phyloP scores from a whole-genome alignment of 2,329 filamentous ascomycete species.

The Fusarium sp. region DNA sequence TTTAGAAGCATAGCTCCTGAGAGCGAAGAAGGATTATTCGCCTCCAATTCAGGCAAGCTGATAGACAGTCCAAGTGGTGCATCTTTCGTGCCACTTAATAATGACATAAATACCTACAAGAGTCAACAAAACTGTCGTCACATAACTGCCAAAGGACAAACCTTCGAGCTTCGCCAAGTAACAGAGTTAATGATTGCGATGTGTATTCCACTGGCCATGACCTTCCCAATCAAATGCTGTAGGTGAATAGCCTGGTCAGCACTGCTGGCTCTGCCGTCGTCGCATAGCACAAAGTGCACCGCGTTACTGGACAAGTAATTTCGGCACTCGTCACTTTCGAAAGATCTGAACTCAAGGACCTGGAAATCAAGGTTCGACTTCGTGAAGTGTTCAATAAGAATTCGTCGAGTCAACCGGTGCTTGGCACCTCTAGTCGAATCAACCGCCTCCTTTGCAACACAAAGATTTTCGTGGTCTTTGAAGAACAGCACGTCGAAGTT shows the following conservation, averaged over 20 bases:
- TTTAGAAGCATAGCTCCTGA: background rate
- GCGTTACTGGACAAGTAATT: slow-evolving; percentile 65
- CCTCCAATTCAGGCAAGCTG: background rate
- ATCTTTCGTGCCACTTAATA: slow-evolving; percentile 21
- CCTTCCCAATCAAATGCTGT: slow-evolving; percentile 48
- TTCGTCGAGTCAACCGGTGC: slow-evolving; percentile 70
- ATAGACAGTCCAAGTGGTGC: background rate
- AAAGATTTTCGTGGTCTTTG: slow-evolving; percentile 64
- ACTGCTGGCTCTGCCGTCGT: slow-evolving; percentile 64
- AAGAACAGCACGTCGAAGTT: slow-evolving; percentile 80
- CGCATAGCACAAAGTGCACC: slow-evolving; percentile 75
- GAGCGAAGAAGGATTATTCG: background rate
- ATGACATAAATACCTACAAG: slow-evolving; percentile 29
- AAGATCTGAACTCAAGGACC: slow-evolving; percentile 59
- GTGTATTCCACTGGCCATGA: slow-evolving; percentile 67
- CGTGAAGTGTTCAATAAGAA: slow-evolving; percentile 72
- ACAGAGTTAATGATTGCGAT: slow-evolving; percentile 72
- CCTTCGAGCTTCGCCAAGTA: slow-evolving; percentile 73
- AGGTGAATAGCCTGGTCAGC: slow-evolving; percentile 58
- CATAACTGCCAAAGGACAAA: slow-evolving; percentile 39
- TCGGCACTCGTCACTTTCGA: slow-evolving; percentile 61
- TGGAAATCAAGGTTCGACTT: slow-evolving; percentile 29
- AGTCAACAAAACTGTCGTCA: background rate
- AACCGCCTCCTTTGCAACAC: slow-evolving; percentile 58
- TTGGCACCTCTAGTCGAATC: slow-evolving; percentile 51